phyloP scores from a whole-genome alignment of 83 land plant species.

The Picea mariana region DNA sequence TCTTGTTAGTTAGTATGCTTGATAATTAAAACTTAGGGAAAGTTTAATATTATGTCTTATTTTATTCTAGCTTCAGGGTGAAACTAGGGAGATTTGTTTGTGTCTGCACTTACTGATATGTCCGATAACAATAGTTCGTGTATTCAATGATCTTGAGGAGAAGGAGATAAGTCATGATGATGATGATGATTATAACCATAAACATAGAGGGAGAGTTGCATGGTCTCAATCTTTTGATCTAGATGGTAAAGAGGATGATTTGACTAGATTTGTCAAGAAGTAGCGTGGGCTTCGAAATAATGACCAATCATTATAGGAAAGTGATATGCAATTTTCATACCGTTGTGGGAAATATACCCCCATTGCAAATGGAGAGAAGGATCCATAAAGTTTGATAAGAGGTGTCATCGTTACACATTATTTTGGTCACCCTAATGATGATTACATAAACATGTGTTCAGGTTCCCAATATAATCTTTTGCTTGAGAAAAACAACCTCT shows the following conservation, averaged over 20 bases:
- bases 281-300: constrained; percentile 39
- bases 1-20: too few species aligned
- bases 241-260: constrained; percentile 32
- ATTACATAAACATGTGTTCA: too few species aligned
- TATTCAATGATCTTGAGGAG: constrained; percentile 56
- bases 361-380: constrained; percentile 24
- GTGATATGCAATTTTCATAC: constrained; percentile 40
- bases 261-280: constrained; percentile 39
- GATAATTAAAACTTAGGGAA: too few species aligned
- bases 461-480: too few species aligned
- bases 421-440: too few species aligned
- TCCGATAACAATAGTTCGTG: too few species aligned
- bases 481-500: too few species aligned
- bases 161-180: constrained; percentile 77
- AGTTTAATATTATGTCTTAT: too few species aligned
- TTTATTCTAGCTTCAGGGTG: too few species aligned
- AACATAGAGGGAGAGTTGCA: constrained; percentile 82
- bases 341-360: constrained; percentile 17
- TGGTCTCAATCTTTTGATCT: constrained; percentile 60
- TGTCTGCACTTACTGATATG: too few species aligned
- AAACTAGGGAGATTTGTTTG: too few species aligned
- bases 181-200: constrained; percentile 86
- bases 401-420: constrained; percentile 26
- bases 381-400: constrained; percentile 46
- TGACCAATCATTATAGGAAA: constrained; percentile 43